These are phyloP conservation scores for Annulohypoxylon bovei DNA, from an alignment of 495 filamentous ascomycete species.

Conservation along the genomic window DNA sequence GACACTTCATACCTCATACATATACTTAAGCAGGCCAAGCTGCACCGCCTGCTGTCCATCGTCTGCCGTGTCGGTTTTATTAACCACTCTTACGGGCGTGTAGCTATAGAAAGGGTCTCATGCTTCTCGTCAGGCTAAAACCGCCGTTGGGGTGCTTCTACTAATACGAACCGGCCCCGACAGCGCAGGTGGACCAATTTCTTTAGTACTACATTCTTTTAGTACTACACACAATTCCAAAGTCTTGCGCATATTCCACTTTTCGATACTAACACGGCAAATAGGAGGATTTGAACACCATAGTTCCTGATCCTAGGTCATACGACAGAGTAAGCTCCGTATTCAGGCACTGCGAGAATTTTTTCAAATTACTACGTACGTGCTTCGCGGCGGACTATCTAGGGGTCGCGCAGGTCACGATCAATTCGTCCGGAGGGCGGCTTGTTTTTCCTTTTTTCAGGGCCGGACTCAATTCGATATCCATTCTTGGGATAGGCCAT, in stretches of 20 bases:
- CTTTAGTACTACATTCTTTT: constrained; percentile 9
- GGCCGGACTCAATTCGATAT: constrained; percentile 1
- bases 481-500: constrained; percentile 17
- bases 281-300: constrained; percentile 19
- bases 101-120: constrained; percentile 2
- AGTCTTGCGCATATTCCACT: constrained; percentile 15
- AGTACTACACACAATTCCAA: not conserved
- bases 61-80: not conserved
- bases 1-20: constrained; percentile 7
- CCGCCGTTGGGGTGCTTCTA: constrained; percentile 5
- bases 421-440: constrained; percentile 16
- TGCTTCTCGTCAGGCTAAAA: constrained; percentile 16
- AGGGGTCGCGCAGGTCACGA: constrained; percentile 11
- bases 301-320: constrained; percentile 24
- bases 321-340: constrained; percentile 30
- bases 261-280: constrained; percentile 23
- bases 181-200: not conserved
- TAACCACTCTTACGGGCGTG: constrained; percentile 16
- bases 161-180: constrained; percentile 5
- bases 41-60: constrained; percentile 19
- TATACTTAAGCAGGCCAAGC: constrained; percentile 17
- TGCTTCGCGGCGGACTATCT: constrained; percentile 13
- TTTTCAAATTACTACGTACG: constrained; percentile 27
- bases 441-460: not conserved
- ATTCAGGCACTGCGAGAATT: constrained; percentile 21